These are phyloP conservation scores for Babesia gibsoni DNA, from an alignment of 169 alveolate species.

Conservation along the genomic window DNA sequence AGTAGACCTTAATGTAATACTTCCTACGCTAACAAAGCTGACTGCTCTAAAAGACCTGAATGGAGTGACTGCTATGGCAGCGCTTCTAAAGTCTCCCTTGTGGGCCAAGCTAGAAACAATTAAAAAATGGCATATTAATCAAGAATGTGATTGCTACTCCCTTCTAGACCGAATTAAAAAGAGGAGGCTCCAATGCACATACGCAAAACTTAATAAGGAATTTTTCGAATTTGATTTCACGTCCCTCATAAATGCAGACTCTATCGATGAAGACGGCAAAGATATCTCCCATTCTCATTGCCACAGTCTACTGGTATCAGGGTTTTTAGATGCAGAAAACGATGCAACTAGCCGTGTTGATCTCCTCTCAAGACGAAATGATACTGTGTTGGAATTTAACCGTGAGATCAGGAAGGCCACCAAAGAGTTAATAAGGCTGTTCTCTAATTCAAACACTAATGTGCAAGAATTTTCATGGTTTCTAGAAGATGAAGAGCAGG, in stretches of 20 bases:
- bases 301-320: slow-evolving; percentile 5
- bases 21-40: background rate
- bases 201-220: background rate
- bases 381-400: slow-evolving; percentile 2
- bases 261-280: background rate
- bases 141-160: slow-evolving; percentile 27
- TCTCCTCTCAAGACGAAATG: slow-evolving; percentile 17
- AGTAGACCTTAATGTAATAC: slow-evolving; percentile 12
- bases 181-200: slow-evolving; percentile 1
- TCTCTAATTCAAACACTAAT: background rate
- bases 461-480: background rate
- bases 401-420: slow-evolving; percentile 24
- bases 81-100: slow-evolving; percentile 22
- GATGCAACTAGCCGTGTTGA: slow-evolving; percentile 2
- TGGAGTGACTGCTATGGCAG: slow-evolving; percentile 10
- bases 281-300: background rate
- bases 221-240: slow-evolving; percentile 18
- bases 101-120: slow-evolving; percentile 4
- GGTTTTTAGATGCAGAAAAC: slow-evolving; percentile 18
- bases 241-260: background rate
- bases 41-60: slow-evolving; percentile 2
- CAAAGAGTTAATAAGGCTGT: background rate
- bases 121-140: slow-evolving; percentile 9
- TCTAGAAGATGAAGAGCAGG: background rate
- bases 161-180: slow-evolving; percentile 23